These are phyloP conservation scores for Priceomyces castillae DNA, from an alignment of 805 yeast species.

Conservation along the genomic window DNA sequence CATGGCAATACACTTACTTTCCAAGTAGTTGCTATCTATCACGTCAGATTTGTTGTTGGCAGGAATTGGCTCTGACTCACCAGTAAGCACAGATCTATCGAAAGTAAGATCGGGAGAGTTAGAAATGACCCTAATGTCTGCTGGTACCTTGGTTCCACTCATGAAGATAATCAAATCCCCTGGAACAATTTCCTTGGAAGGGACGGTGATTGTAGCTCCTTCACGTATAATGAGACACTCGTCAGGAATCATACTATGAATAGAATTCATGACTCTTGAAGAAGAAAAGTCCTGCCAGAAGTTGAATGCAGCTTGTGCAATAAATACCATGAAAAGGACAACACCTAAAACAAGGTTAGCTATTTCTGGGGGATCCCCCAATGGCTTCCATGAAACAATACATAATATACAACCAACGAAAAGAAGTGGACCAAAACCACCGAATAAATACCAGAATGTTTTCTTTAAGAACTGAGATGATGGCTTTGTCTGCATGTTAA, in stretches of 20 bases:
- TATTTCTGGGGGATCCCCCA: conserved; percentile 45
- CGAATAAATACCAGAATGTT: conserved; percentile 41
- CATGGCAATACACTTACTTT: conserved; percentile 41
- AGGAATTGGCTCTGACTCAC: conserved; percentile 44
- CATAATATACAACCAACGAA: conserved; percentile 42
- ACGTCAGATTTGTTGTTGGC: conserved; percentile 27
- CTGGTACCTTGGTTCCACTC: conserved; percentile 44
- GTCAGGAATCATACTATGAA: conserved; percentile 41
- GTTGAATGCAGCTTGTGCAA: conserved; percentile 44
- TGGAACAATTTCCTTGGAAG: conserved; percentile 39
- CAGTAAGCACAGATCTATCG: conserved; percentile 48
- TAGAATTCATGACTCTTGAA: conserved; percentile 48
- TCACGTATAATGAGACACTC: conserved; percentile 36
- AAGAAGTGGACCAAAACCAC: conserved; percentile 47
- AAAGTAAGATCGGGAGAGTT: conserved; percentile 38
- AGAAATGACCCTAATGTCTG: conserved; percentile 43
- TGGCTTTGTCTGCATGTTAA: conserved; percentile 38
- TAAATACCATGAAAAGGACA: conserved; percentile 37
- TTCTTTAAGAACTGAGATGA: conserved; percentile 29
- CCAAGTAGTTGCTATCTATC: conserved; percentile 38
- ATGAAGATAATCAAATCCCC: conserved; percentile 26
- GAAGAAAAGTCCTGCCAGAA: conserved; percentile 48
- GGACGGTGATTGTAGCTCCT: conserved; percentile 24
- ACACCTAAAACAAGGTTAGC: conserved; percentile 45
- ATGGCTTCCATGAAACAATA: conserved; percentile 45